Evolutionary conservation across 306 rosid species (phyloP), one percentile per base, ranked within the genome.

Genomic region (Cicer yamashitae): DNA sequence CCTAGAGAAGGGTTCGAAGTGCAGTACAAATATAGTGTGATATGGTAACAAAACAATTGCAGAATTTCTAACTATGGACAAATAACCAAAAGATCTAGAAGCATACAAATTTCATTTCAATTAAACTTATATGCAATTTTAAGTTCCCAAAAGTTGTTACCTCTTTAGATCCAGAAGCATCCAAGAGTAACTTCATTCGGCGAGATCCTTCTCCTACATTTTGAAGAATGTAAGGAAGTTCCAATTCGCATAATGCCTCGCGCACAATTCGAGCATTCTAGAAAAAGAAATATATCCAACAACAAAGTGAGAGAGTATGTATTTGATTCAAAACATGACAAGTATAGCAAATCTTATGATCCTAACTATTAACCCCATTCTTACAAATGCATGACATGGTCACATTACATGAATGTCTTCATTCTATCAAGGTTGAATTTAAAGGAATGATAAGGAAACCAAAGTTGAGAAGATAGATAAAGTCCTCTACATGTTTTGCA

Each of bases 231-330:
- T 91, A 93, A 45, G 96, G 96, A 79, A 93, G 93, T 85, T 93
- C 98, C 87, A 93, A 82, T 73, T 93, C 98, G 18, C 98, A 93
- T n/a, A 93, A 85, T 41, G 98, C 98, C 81, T 93, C 97, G 8
- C 97, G 98, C 48, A 93, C 97, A 79, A 91, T 83, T 77, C 98
- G 77, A 41, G 98, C 93, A 81, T 81, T 80, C 98, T 93, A 76
- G 51, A 73, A 78, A 74, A 70, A 79, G 20, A 67, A 41, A 37
- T 54, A 64, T n/a, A 65, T 7, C 47, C 43, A 71, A 53, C 7
- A 52, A 34, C 61, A 60, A 30, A 20, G 25, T 43, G 38, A 34
- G 50, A 61, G 11, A 78, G 54, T 47, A 48, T 40, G 52, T 67
- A 67, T 50, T 66, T n/a, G 56, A 53, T 39, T 12, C 7, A 62